Base-by-base conservation (phyloP, 2,329 filamentous ascomycete genomes). In the Akanthomyces lecanii region DNA sequence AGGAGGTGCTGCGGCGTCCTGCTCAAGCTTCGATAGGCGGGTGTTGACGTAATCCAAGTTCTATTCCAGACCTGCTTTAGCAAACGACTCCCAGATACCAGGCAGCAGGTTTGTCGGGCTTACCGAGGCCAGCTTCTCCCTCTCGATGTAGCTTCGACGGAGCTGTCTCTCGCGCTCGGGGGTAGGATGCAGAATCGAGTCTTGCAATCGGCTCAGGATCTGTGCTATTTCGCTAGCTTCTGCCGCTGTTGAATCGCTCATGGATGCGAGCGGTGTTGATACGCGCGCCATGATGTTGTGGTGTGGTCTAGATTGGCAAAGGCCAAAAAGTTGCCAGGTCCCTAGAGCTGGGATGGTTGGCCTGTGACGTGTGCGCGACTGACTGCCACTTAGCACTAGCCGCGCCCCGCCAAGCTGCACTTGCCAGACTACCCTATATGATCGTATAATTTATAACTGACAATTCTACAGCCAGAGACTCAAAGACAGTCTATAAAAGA, bases 1-100 rank as follows among this genome's bases (percentile, higher is more conserved):
- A 4, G 60, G 23, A 16, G 36, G 21, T 28, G 60, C 23, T 5
- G 51, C 75, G 6, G 85, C 82, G 68, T 89, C 85, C 69, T 91
- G 89, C 72, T 92, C 90, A 48, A 92, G 82, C 64, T 82, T 86
- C 23, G 88, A 82, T 62, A 93, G 84, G 36, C 90, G 81, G 0
- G 81, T 82, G 47, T 87, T 85, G 23, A 90, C 90, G 72, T 90
- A 85, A 67, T 89, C 84, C 65, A 94, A 79, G 69, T 92, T 93
- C 85, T 62, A 30, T 10, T 33, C 6, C n/a, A 3, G 25, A 5
- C 23, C 8, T 78, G 86, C 83, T 66, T 81, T 80, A 67, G 76
- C 77, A 36, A 82, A 79, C 69, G 83, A 85, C 66, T 45, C 12
- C 18, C 2, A 4, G 2, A n/a, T 18, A 4, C 28, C 5, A 3